Base-by-base conservation (phyloP, 202 grass and related monocot species). In the Dendrocalamus latiflorus region DNA sequence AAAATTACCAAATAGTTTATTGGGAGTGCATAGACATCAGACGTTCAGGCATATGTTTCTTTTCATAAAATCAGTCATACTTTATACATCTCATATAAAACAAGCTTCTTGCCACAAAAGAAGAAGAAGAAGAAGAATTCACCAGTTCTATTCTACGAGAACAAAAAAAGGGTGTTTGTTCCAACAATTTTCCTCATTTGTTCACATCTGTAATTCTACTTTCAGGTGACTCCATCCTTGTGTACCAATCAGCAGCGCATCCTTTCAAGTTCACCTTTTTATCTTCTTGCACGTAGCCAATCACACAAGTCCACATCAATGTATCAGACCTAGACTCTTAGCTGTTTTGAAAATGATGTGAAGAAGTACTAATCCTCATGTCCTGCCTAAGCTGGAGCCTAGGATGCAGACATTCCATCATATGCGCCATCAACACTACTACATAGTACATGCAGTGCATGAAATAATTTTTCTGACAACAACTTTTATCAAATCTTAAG, bases 281-380 rank as follows among this genome's bases (percentile, higher is more conserved):
- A 71, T 74, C 48, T 54, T 54, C 36, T 47, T 22, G 60, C 45
- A 41, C 15, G 16, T 55, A 69, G 24, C 24, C 72, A 71, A 54
- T 69, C 72, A 70, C 34, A 38, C 72, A 70, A 63, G 34, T 34
- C 55, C 34, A 55, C 55, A 64, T 71, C 74, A 37, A 37, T 44
- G 24, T 7, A 57, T 9, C 33, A 57, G 26, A 33, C 48, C 6
- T 36, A 9, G 12, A 73, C 9, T 37, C 37, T 41, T 28, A 43
- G 25, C 69, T 68, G 53, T 58, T 67, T 21, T 56, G 38, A 68
- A 80, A 80, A 45, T 55, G 42, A 80, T 72, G 33, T 75, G 38
- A 64, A 68, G 48, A 68, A 69, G 64, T 47, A 34, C 25, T 44
- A 30, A 76, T 70, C 50, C 16, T 50, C 26, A 36, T 77, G 39